Evolutionary conservation across 2,329 filamentous ascomycete species (phyloP).

Genomic region (Calcarisporium arbuscula): DNA sequence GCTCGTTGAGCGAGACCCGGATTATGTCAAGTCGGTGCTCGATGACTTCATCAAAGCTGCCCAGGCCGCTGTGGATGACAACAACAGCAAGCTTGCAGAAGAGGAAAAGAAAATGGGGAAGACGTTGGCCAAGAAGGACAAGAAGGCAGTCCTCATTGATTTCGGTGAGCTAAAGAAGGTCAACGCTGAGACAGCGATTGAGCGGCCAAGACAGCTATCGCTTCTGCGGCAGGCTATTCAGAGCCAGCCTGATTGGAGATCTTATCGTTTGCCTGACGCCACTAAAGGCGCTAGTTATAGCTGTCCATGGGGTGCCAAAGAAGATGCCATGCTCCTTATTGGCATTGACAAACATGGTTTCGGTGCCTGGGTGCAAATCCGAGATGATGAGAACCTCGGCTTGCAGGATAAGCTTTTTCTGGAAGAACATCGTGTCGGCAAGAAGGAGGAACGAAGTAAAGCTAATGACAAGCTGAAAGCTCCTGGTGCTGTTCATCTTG

Average conservation of each 20-base stretch:
- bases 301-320: constrained; percentile 84
- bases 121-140: constrained; percentile 88
- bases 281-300: constrained; percentile 89
- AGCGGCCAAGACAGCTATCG: constrained; percentile 82
- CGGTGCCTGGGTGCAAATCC: constrained; percentile 90
- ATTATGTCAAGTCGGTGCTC: constrained; percentile 71
- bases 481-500: constrained; percentile 93
- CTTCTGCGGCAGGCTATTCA: constrained; percentile 70
- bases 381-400: constrained; percentile 81
- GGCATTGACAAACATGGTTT: constrained; percentile 92
- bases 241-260: constrained; percentile 62
- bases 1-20: constrained; percentile 72
- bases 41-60: constrained; percentile 62
- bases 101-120: constrained; percentile 81
- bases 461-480: constrained; percentile 76
- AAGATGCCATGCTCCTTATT: constrained; percentile 95
- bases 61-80: constrained; percentile 54
- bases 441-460: constrained; percentile 86
- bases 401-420: constrained; percentile 90
- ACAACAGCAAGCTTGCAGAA: constrained; percentile 66
- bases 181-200: constrained; percentile 91
- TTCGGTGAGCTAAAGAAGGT: constrained; percentile 89
- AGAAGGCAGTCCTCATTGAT: constrained; percentile 93
- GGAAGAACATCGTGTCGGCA: constrained; percentile 96
- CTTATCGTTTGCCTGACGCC: constrained; percentile 83